phyloP scores from a whole-genome alignment of 495 filamentous ascomycete genomes.

The Viridothelium virens region DNA sequence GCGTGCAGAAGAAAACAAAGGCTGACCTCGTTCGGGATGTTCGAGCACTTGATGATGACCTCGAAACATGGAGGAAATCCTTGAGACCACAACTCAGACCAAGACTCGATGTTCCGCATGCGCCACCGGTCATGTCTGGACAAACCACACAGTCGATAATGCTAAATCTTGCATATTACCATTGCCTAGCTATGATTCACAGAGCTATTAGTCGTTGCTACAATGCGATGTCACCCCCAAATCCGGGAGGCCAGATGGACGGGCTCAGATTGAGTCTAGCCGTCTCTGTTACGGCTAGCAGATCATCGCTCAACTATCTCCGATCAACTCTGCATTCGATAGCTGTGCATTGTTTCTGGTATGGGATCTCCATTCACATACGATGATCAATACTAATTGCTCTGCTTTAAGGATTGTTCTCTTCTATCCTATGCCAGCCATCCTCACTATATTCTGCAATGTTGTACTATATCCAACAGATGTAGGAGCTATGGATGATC shows the following conservation, averaged over 20 bases:
- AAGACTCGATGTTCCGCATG: not conserved
- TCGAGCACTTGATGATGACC: not conserved
- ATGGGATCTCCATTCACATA: not conserved
- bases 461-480: not conserved
- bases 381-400: not conserved
- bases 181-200: not conserved
- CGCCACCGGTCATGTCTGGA: not conserved
- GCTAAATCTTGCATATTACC: not conserved
- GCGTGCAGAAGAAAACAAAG: not conserved
- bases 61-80: not conserved
- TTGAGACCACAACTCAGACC: not conserved
- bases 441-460: not conserved
- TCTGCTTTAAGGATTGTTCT: not conserved
- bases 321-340: not conserved
- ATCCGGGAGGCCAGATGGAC: not conserved
- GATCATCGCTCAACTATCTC: not conserved
- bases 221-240: not conserved
- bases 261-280: not conserved
- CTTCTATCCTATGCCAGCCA: not conserved
- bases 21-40: not conserved
- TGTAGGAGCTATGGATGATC: not conserved
- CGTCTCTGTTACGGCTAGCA: not conserved
- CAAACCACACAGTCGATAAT: not conserved
- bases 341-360: not conserved
- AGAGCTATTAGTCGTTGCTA: not conserved